Evolutionary conservation across 441 rosid genomes (phyloP), one percentile per base, ranked within the genome.

Genomic region (Francoa sonchifolia): DNA sequence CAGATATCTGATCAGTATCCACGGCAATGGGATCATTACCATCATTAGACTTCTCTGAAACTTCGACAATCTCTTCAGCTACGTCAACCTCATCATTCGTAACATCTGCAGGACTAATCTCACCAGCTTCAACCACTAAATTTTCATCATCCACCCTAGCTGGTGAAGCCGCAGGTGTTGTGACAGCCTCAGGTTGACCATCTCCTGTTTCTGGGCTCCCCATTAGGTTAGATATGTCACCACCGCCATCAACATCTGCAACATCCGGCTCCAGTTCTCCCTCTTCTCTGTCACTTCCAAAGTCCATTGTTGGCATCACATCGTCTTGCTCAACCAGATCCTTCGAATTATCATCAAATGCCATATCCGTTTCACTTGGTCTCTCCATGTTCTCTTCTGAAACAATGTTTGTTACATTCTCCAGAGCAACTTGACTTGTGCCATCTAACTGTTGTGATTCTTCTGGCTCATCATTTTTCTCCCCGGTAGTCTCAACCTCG

Each of bases 211-310:
- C 94, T n/a, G 86, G 84, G 52, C 73, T 65, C 17, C 59, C 80
- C 20, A 44, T 45, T 47, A 55, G 36, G 57, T 39, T 58, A 19
- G 60, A 56, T 49, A 51, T 30, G 43, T 82, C 76, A 2, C 58
- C 54, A 25, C 51, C 62, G 8, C 72, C 94, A 19, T 80, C 92
- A 3, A 48, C 67, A 54, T 85, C 99, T 10, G 69, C 50, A 19
- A 54, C 61, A 47, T 79, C 95, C 16, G 73, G 60, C 19, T 61
- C 54, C 40, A 79, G 53, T 61, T 92, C 99, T 44, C 96, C 96
- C 57, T 92, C 99, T 71, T 86, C 99, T 61, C 61, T 82, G 50
- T 90, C 99, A 6, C 71, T 66, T 31, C 71, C 81, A 38, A 52
- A 52, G 25, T 77, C 96, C 48, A 55, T 23, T 8, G 32, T 18